These are phyloP conservation scores for Candida argentea DNA, from an alignment of 805 yeast species.

Conservation along the genomic window DNA sequence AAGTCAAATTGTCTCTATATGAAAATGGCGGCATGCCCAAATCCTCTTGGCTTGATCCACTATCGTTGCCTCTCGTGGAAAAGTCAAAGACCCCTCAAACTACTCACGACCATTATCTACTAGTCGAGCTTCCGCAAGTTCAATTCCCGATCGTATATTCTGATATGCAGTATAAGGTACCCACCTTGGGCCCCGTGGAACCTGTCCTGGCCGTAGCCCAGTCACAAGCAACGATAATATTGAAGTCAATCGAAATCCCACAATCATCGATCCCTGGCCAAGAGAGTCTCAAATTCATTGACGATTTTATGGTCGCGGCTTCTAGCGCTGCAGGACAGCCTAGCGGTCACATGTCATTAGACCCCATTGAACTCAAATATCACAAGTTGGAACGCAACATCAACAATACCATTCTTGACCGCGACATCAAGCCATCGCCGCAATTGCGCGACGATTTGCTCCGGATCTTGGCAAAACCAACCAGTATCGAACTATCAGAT, in stretches of 20 bases:
- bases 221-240: conserved; percentile 18
- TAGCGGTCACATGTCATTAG: conserved; percentile 18
- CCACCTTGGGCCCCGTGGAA: background rate
- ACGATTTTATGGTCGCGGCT: conserved; percentile 21
- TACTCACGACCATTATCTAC: conserved; percentile 15
- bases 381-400: conserved; percentile 70
- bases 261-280: conserved; percentile 4
- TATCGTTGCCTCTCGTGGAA: conserved; percentile 38
- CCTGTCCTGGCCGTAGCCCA: conserved; percentile 3
- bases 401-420: conserved; percentile 67
- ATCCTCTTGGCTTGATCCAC: conserved; percentile 65
- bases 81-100: conserved; percentile 2
- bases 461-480: conserved; percentile 63
- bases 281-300: conserved; percentile 26
- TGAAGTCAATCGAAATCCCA: conserved; percentile 25
- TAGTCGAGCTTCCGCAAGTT: conserved; percentile 45
- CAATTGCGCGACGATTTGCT: conserved; percentile 66
- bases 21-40: conserved; percentile 57
- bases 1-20: conserved; percentile 45
- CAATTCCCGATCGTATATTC: conserved; percentile 66
- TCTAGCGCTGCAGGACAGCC: conserved; percentile 11
- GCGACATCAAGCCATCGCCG: conserved; percentile 82
- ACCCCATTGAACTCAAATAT: conserved; percentile 84
- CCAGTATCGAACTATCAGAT: conserved; percentile 71
- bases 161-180: conserved; percentile 37